Percentiles rank a stretch among this genome's conserved stretches.
phyloP scores from a whole-genome alignment of 2,329 filamentous ascomycete species.

The Monosporascus sp. region DNA sequence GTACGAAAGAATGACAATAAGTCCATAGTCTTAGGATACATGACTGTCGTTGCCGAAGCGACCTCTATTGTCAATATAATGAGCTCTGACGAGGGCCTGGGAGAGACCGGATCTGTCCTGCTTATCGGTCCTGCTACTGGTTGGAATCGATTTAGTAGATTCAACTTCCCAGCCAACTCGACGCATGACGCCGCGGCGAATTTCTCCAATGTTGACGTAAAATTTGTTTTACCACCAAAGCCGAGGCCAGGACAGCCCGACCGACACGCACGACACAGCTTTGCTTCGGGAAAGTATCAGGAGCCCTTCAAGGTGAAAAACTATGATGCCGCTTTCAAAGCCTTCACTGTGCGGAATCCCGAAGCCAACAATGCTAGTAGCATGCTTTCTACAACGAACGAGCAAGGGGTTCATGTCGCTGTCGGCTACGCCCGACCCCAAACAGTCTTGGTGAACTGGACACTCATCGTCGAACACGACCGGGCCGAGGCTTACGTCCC shows the following conservation, averaged over 20 bases:
- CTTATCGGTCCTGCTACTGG: constrained; percentile 61
- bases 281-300: constrained; percentile 35
- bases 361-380: constrained; percentile 63
- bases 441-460: constrained; percentile 71
- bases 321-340: constrained; percentile 59
- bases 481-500: constrained; percentile 70
- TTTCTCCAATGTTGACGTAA: constrained; percentile 42
- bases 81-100: constrained; percentile 63
- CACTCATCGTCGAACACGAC: constrained; percentile 72
- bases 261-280: constrained; percentile 43
- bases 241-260: constrained; percentile 32
- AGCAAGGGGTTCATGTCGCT: constrained; percentile 63
- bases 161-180: constrained; percentile 39
- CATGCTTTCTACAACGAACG: constrained; percentile 64
- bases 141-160: constrained; percentile 58
- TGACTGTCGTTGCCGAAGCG: constrained; percentile 73
- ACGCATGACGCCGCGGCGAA: constrained; percentile 31
- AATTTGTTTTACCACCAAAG: constrained; percentile 56
- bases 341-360: constrained; percentile 47
- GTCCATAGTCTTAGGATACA: constrained; percentile 69
- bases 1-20: constrained; percentile 61
- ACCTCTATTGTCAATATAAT: constrained; percentile 57
- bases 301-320: constrained; percentile 51
- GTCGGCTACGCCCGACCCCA: constrained; percentile 73
- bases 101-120: constrained; percentile 62